Conservation (phyloP, 108 stramenopile genomes). For the Seminavis robusta region DNA sequence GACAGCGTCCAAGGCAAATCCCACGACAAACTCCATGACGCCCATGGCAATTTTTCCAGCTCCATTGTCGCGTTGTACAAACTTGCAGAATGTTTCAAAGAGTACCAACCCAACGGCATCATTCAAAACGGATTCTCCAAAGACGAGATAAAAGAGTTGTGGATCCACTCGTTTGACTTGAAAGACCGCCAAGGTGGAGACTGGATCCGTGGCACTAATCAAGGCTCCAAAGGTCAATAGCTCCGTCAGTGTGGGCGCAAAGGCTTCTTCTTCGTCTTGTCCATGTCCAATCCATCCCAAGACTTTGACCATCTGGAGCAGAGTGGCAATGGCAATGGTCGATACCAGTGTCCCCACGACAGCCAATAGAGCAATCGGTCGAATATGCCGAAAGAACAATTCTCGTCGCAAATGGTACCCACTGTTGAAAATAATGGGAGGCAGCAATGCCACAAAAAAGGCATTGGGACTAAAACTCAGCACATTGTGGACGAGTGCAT, state of each 20-base stretch:
- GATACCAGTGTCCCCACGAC: slow-evolving; percentile 69
- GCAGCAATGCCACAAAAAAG: slow-evolving; percentile 80
- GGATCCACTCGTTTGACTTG: slow-evolving; percentile 79
- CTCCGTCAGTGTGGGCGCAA: slow-evolving; percentile 55
- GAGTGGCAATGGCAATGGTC: slow-evolving; percentile 43
- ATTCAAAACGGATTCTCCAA: slow-evolving; percentile 86
- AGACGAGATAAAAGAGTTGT: slow-evolving; percentile 80
- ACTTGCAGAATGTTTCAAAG: slow-evolving; percentile 58
- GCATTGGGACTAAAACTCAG: slow-evolving; percentile 57
- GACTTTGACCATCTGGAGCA: slow-evolving; percentile 35
- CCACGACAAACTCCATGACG: slow-evolving; percentile 38
- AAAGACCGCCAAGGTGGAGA: slow-evolving; percentile 82
- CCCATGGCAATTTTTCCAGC: slow-evolving; percentile 26
- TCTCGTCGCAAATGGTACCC: slow-evolving; percentile 63
- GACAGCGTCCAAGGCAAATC: slow-evolving; percentile 56
- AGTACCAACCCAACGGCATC: slow-evolving; percentile 85
- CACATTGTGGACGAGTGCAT: slow-evolving; percentile 36
- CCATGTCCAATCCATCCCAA: slow-evolving; percentile 25
- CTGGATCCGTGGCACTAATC: slow-evolving; percentile 85
- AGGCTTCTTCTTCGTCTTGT: not conserved
- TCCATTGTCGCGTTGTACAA: slow-evolving; percentile 40
- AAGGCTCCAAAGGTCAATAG: slow-evolving; percentile 73
- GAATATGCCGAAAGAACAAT: slow-evolving; percentile 64
- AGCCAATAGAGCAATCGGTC: slow-evolving; percentile 60
- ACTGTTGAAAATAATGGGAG: slow-evolving; percentile 87